phyloP scores from a whole-genome alignment of 2,329 filamentous ascomycete genomes.

The Tolypocladium pustulatum region DNA sequence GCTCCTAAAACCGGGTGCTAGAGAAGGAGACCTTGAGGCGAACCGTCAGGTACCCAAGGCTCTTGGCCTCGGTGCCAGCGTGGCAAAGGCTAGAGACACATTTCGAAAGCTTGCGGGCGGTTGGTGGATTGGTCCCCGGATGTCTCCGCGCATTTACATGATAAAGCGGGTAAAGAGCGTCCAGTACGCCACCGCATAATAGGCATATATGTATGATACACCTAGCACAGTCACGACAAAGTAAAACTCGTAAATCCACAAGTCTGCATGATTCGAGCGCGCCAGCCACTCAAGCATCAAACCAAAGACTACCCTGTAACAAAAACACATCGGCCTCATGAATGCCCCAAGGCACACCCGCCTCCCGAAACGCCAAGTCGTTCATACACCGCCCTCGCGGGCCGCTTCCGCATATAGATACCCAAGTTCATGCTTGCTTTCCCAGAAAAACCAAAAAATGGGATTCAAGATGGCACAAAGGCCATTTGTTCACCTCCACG shows the following conservation, averaged over 20 bases:
- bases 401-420: neutral
- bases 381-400: neutral
- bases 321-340: neutral
- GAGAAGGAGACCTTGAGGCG: neutral
- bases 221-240: neutral
- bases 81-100: slow-evolving; percentile 26
- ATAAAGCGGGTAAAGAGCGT: slow-evolving; percentile 24
- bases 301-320: neutral
- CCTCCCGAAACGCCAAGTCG: neutral
- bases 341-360: neutral
- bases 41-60: slow-evolving; percentile 14
- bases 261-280: neutral
- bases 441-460: neutral
- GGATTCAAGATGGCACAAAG: neutral
- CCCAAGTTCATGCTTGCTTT: neutral
- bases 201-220: too few relatives aligned
- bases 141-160: slow-evolving; percentile 45
- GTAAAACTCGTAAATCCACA: neutral
- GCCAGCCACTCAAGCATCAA: neutral
- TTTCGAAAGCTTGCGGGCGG: slow-evolving; percentile 42
- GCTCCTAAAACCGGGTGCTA: slow-evolving; percentile 38
- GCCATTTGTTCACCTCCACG: neutral
- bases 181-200: slow-evolving; percentile 1
- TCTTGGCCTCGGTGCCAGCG: slow-evolving; percentile 33
- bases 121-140: slow-evolving; percentile 55